These are phyloP conservation scores for Talaromyces sp. DNA, from an alignment of 2,329 filamentous ascomycete genomes.

Conservation along the genomic window DNA sequence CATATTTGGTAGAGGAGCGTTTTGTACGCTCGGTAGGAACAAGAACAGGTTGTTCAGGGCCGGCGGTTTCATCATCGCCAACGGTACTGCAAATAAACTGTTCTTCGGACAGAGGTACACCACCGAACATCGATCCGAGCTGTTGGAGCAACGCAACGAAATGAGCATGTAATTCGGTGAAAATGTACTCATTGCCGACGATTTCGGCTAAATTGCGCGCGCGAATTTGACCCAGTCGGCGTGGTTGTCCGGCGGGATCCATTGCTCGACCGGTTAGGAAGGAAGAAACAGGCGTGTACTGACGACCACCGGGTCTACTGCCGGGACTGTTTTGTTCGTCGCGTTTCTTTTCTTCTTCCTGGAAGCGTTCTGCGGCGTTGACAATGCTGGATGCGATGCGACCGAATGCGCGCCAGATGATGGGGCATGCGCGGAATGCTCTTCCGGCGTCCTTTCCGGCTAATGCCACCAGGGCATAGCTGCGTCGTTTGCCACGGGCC, in stretches of 20 bases:
- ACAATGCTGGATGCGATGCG: conserved; percentile 58
- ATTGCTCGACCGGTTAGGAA: conserved; percentile 60
- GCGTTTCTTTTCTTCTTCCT: conserved; percentile 48
- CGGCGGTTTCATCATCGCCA: conserved; percentile 30
- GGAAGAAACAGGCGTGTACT: conserved; percentile 59
- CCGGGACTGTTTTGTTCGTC: conserved; percentile 39
- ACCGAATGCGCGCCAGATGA: conserved; percentile 58
- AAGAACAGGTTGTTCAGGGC: conserved; percentile 27
- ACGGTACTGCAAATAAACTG: conserved; percentile 46
- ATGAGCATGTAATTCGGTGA: conserved; percentile 58
- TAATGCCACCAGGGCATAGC: conserved; percentile 60
- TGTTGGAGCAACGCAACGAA: conserved; percentile 56
- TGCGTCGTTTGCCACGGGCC: conserved; percentile 59
- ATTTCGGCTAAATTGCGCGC: conserved; percentile 62
- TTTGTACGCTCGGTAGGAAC: conserved; percentile 22
- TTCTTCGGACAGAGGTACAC: conserved; percentile 46
- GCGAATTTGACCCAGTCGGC: conserved; percentile 56
- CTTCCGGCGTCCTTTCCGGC: conserved; percentile 56
- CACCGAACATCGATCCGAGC: conserved; percentile 50
- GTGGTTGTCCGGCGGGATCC: conserved; percentile 59
- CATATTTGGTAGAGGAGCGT: conserved; percentile 24
- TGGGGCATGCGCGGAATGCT: conserved; percentile 50
- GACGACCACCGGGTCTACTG: conserved; percentile 36
- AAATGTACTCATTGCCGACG: conserved; percentile 61
- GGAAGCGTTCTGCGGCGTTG: conserved; percentile 47